Percentiles rank a stretch among this genome's conserved stretches.
These are phyloP conservation scores for Pseudocercospora cruenta DNA, from an alignment of 2,329 filamentous ascomycete genomes.

Conservation along the genomic window DNA sequence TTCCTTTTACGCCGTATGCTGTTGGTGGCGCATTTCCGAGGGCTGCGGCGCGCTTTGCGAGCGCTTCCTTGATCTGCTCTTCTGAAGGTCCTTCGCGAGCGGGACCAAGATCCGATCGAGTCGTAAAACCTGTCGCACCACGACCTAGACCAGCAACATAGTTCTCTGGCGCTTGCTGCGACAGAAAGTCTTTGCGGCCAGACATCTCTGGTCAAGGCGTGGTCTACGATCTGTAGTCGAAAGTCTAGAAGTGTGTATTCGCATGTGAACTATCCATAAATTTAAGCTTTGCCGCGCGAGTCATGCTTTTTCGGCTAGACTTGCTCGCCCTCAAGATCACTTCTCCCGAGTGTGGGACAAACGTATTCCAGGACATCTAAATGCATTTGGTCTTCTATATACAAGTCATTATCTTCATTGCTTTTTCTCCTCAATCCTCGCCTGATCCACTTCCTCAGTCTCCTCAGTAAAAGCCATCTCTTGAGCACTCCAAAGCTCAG, in stretches of 20 bases:
- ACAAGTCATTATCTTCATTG: conserved; percentile 20
- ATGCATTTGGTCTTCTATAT: not conserved
- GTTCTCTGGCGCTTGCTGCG: conserved; percentile 69
- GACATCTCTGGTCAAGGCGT: conserved; percentile 51
- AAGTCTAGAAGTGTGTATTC: not conserved
- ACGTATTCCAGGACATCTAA: too few species aligned
- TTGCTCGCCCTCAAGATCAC: too few species aligned
- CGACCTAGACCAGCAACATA: conserved; percentile 92
- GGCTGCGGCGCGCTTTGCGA: conserved; percentile 88
- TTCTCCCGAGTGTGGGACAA: not conserved
- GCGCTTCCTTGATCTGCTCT: conserved; percentile 96
- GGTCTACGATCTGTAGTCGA: not conserved
- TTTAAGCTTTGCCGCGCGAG: not conserved
- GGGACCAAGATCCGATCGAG: conserved; percentile 91
- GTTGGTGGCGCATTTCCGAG: conserved; percentile 73
- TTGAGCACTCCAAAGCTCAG: conserved; percentile 77
- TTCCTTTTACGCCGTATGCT: conserved; percentile 70
- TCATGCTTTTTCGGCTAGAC: not conserved
- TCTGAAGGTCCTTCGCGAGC: conserved; percentile 93
- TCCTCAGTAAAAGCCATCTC: conserved; percentile 45
- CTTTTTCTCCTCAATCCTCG: not conserved
- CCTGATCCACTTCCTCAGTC: conserved; percentile 22
- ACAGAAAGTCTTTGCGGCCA: conserved; percentile 80
- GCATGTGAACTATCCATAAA: not conserved
- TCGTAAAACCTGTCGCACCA: conserved; percentile 97